Conservation (phyloP, 192 early-diverging fungal genomes). For the Umbelopsis sp. region DNA sequence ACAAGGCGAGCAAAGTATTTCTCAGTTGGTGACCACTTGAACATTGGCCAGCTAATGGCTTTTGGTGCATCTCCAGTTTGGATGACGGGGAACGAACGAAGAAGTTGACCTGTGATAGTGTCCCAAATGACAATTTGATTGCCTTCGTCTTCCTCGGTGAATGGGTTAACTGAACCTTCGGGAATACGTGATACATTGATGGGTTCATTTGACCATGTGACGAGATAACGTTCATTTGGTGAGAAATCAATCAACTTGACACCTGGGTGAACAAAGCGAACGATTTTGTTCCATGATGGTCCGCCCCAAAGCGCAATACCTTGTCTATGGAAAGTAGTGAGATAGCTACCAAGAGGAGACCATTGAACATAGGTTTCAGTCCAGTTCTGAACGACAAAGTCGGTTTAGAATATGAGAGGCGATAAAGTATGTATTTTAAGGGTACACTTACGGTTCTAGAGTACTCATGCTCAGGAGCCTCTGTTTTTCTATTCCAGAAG, state of each 20-base stretch:
- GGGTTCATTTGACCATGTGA: slow-evolving; percentile 89
- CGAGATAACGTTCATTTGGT: slow-evolving; percentile 92
- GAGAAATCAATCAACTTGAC: slow-evolving; percentile 92
- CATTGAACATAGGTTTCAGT: slow-evolving; percentile 93
- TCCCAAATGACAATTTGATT: slow-evolving; percentile 91
- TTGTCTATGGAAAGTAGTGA: slow-evolving; percentile 91
- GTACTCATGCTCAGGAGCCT: slow-evolving; percentile 78
- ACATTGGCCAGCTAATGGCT: slow-evolving; percentile 86
- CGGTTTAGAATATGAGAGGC: not conserved
- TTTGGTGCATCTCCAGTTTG: slow-evolving; percentile 54
- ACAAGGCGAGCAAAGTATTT: slow-evolving; percentile 92
- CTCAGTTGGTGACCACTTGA: slow-evolving; percentile 96
- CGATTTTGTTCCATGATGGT: slow-evolving; percentile 85
- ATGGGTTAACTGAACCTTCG: slow-evolving; percentile 74
- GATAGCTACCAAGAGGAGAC: slow-evolving; percentile 94
- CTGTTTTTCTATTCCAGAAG: slow-evolving; percentile 89
- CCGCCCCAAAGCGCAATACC: slow-evolving; percentile 98
- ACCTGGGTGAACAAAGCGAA: slow-evolving; percentile 88
- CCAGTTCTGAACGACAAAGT: slow-evolving; percentile 68
- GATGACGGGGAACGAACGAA: slow-evolving; percentile 85
- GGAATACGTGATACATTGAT: slow-evolving; percentile 60
- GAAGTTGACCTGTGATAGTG: slow-evolving; percentile 76
- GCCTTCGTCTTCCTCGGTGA: slow-evolving; percentile 69
- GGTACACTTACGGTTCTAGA: slow-evolving; percentile 49
- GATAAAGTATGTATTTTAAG: not conserved